Conservation (phyloP, 805 yeast genomes). For the Yarrowia keelungensis region DNA sequence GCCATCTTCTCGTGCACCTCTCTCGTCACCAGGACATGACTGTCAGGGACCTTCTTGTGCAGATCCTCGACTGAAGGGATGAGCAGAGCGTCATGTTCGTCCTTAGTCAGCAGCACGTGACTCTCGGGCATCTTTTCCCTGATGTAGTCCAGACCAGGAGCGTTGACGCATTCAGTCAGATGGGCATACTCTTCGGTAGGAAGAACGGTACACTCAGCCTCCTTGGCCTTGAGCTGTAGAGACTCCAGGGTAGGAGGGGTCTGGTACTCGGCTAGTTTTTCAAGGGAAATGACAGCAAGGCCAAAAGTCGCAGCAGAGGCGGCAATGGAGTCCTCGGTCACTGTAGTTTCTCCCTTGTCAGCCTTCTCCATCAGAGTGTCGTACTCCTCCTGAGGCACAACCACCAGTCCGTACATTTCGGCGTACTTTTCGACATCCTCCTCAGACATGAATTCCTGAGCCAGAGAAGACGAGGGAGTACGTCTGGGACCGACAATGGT, state of each 20-base stretch:
- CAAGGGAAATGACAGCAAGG: constrained; percentile 40
- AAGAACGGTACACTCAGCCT: constrained; percentile 40
- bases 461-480: constrained; percentile 39
- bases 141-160: constrained; percentile 44
- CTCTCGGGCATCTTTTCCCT: constrained; percentile 11
- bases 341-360: constrained; percentile 21
- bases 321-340: constrained; percentile 19
- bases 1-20: background rate
- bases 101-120: constrained; percentile 5
- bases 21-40: constrained; percentile 1
- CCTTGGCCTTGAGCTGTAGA: constrained; percentile 44
- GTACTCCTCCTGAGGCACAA: constrained; percentile 44
- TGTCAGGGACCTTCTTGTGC: background rate
- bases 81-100: constrained; percentile 13
- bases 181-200: constrained; percentile 44
- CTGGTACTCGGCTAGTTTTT: constrained; percentile 38
- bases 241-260: constrained; percentile 47
- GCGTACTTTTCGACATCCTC: constrained; percentile 45
- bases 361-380: constrained; percentile 40
- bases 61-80: background rate
- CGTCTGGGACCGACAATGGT: background rate
- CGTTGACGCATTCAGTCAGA: constrained; percentile 32
- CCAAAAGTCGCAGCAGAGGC: constrained; percentile 39
- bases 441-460: constrained; percentile 45
- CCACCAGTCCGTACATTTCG: constrained; percentile 44